phyloP scores from a whole-genome alignment of 345 rosid species.

The Populus alba region DNA sequence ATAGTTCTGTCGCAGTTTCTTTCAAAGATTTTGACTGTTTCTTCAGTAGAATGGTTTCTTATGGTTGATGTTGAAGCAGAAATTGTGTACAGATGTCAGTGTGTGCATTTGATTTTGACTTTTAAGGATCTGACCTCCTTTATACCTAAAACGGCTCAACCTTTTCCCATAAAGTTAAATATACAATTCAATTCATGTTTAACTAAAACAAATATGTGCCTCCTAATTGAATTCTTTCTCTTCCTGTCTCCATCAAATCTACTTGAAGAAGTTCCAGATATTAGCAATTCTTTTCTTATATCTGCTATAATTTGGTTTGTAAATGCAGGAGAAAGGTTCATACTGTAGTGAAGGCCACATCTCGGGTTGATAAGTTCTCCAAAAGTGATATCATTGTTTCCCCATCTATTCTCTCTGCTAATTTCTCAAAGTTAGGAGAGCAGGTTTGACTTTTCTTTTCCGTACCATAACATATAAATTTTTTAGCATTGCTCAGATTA shows the following conservation, averaged over 20 bases:
- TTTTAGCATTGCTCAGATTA: neutral
- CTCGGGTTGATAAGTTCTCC: conserved; percentile 92
- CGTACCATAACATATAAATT: neutral
- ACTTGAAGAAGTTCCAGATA: neutral
- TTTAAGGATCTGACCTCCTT: neutral
- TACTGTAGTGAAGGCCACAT: conserved; percentile 66
- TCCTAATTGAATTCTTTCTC: neutral
- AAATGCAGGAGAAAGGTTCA: conserved; percentile 43
- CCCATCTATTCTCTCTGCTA: conserved; percentile 94
- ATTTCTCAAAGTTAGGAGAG: conserved; percentile 87
- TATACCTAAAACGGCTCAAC: neutral
- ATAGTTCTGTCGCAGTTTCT: neutral
- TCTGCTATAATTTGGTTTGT: conserved; percentile 1
- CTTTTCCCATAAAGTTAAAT: neutral
- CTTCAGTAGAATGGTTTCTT: neutral
- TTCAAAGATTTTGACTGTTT: neutral
- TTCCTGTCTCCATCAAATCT: neutral
- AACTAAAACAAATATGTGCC: neutral
- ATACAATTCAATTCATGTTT: neutral
- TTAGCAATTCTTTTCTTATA: neutral
- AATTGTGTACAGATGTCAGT: neutral
- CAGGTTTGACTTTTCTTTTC: conserved; percentile 46
- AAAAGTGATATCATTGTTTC: conserved; percentile 86
- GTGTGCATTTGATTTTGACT: neutral
- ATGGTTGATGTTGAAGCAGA: neutral